Percentiles rank a stretch among this genome's conserved stretches.
Conservation (phyloP, 176 grass and related monocot species). For the Tillandsia leiboldiana region DNA sequence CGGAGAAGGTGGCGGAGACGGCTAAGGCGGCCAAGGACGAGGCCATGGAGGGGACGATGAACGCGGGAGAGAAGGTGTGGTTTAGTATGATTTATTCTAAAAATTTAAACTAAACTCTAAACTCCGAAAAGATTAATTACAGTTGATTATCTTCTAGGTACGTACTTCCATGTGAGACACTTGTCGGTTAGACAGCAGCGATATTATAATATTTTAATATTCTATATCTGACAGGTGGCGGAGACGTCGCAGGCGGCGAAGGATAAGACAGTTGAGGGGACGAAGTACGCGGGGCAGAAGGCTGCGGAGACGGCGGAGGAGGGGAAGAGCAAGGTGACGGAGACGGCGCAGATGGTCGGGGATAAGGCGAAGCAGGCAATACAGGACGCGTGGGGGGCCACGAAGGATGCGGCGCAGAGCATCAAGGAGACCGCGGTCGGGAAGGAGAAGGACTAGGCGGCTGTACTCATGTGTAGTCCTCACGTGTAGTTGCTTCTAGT, state of each 20-base stretch:
- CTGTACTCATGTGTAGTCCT: too few species aligned
- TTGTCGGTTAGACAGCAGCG: too few species aligned
- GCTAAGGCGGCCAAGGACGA: slow-evolving; percentile 25
- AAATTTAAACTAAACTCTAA: too few species aligned
- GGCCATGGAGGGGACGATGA: slow-evolving; percentile 9
- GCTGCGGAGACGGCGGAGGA: slow-evolving; percentile 40
- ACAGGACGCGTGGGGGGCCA: slow-evolving; percentile 38
- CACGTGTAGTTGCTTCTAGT: too few species aligned
- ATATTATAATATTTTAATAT: too few species aligned
- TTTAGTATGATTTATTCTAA: too few species aligned
- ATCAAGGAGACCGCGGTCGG: slow-evolving; percentile 27
- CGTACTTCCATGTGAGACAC: too few species aligned
- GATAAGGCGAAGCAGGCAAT: slow-evolving; percentile 48
- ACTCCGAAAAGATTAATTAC: too few species aligned
- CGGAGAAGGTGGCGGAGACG: slow-evolving; percentile 14
- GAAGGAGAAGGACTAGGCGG: slow-evolving; percentile 17
- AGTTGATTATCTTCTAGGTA: too few species aligned
- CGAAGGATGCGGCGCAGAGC: slow-evolving; percentile 38
- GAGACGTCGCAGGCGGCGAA: slow-evolving; percentile 18
- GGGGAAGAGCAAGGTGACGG: slow-evolving; percentile 32
- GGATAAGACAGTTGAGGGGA: slow-evolving; percentile 17
- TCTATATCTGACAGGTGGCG: neutral
- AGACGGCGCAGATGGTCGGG: slow-evolving; percentile 29
- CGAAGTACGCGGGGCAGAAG: slow-evolving; percentile 25
- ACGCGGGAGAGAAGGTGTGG: too few species aligned